Evolutionary conservation across 768 basidiomycete genomes (phyloP).

Genomic region (Lyophyllum atratum): DNA sequence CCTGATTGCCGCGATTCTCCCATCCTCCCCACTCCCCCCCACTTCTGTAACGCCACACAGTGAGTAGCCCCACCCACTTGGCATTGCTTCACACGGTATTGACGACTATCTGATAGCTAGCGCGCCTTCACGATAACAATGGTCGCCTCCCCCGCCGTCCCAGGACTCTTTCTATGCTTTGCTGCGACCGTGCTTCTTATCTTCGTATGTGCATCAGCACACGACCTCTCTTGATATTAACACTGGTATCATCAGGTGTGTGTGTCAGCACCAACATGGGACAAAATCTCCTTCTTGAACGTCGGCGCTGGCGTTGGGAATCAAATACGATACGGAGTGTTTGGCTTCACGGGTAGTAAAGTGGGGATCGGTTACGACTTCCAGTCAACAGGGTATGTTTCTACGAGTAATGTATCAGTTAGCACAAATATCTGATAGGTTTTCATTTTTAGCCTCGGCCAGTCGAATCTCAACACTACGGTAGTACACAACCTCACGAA

Average conservation of each 20-base stretch:
- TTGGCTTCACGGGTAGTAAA: slow-evolving; percentile 67
- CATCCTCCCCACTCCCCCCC: neutral
- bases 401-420: neutral
- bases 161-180: slow-evolving; percentile 74
- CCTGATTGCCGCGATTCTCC: neutral
- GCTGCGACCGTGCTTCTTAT: slow-evolving; percentile 69
- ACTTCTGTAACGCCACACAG: neutral
- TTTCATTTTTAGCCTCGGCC: neutral
- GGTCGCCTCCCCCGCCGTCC: slow-evolving; percentile 61
- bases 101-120: neutral
- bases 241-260: slow-evolving; percentile 48
- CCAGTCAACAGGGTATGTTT: slow-evolving; percentile 6
- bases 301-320: slow-evolving; percentile 40
- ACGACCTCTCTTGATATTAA: neutral
- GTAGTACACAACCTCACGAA: slow-evolving; percentile 72
- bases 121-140: slow-evolving; percentile 26
- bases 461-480: slow-evolving; percentile 44
- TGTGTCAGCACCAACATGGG: slow-evolving; percentile 76
- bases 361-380: slow-evolving; percentile 62
- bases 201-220: slow-evolving; percentile 48
- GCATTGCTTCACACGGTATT: neutral
- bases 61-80: neutral
- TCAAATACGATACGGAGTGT: slow-evolving; percentile 67
- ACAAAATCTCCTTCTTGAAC: slow-evolving; percentile 66
- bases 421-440: neutral